Evolutionary conservation across 768 basidiomycete species (phyloP), one percentile per base, ranked within the genome.

Genomic region (Suillus hirtellus): DNA sequence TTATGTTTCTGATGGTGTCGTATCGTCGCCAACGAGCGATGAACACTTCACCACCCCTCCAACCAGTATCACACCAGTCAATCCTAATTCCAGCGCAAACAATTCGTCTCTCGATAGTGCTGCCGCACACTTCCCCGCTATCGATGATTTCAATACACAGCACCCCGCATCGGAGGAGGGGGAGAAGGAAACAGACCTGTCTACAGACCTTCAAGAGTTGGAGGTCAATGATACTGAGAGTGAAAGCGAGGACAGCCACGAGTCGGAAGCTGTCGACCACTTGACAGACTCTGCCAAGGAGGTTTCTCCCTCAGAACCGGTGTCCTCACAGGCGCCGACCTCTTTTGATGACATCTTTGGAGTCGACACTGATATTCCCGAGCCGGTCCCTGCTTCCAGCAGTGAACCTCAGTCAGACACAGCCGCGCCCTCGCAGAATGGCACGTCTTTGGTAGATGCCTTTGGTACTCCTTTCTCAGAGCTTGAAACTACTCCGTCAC

Each of bases 41-140:
- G 88, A 90, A 38, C 67, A 80, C 17, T 91, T 91, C 68, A 76
- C 81, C 56, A 90, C 88, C 0, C 87, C 89, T 35, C 85, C 83
- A 1, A 81, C 82, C 14, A 80, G 77, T n/a, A 64, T 68, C 24
- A 72, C 77, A 27, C 71, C 76, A 21, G 60, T 71, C 37, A 61
- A 62, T 58, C 59, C 55, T 19, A 58, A 60, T 1, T 65, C 69
- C 0, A 65, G 66, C 15, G 66, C 68, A 2, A 69, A 71, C 21
- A 34, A 66, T 40, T 58, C 59, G 11, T 71, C 79, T 1, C 68
- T 77, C 61, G 71, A 74, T 50, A 66, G 66, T 50, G 70, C 62
- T 35, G 64, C 67, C 4, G 61, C 60, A 43, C 68, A 78, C 37
- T 80, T 81, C 71, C 79, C 82, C 37, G 73, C 76, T 24, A 65